Evolutionary conservation across 495 filamentous ascomycete genomes (phyloP).

Genomic region (Podospora tetraspora): DNA sequence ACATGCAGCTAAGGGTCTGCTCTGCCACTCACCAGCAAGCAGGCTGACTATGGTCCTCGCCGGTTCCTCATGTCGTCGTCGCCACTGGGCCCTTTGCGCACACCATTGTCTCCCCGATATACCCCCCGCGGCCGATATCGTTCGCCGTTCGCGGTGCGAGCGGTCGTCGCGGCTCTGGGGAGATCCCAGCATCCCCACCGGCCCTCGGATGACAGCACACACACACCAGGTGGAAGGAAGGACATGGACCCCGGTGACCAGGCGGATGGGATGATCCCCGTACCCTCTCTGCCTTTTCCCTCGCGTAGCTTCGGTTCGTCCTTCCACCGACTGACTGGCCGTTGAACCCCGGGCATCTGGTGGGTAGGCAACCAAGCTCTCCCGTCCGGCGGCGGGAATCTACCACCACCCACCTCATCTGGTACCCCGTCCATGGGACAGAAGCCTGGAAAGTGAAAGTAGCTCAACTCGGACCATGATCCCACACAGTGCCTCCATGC

Average conservation of each 20-base stretch:
- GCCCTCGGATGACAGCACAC: not conserved
- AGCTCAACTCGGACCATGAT: not conserved
- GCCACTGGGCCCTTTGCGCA: not conserved
- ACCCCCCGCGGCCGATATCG: not conserved
- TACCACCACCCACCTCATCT: not conserved
- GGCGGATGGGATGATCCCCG: not conserved
- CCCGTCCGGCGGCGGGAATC: not conserved
- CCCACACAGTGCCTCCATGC: not conserved
- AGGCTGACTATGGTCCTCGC: not conserved
- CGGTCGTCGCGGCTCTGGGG: not conserved
- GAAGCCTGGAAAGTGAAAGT: not conserved
- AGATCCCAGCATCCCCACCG: not conserved
- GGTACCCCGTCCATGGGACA: not conserved
- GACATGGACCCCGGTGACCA: not conserved
- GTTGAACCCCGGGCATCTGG: not conserved
- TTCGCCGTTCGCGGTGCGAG: not conserved
- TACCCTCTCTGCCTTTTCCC: not conserved
- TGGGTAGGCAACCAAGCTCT: not conserved
- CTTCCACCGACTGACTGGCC: not conserved
- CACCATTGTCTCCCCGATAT: not conserved
- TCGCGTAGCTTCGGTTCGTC: constrained; percentile 2
- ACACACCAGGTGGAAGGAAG: not conserved
- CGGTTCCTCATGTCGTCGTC: not conserved
- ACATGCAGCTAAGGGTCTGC: constrained; percentile 1
- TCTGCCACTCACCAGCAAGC: not conserved